phyloP scores from a whole-genome alignment of 805 yeast genomes.

The Schizosaccharomyces japonicus region DNA sequence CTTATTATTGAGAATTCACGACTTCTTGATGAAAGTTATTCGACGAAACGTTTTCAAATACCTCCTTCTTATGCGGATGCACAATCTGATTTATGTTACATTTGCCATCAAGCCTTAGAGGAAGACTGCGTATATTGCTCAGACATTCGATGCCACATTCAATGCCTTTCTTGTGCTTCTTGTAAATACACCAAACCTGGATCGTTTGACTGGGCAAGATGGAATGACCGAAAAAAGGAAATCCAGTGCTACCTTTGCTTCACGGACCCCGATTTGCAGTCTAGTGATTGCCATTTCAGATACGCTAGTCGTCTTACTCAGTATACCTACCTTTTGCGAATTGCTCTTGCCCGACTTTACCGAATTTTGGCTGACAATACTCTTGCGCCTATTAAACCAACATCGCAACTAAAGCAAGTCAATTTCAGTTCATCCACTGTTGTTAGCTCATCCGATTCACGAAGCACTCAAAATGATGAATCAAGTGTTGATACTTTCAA shows the following conservation, averaged over 20 bases:
- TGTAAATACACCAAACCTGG: slow-evolving; percentile 26
- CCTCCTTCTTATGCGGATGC: neutral
- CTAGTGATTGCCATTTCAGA: neutral
- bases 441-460: neutral
- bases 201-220: slow-evolving; percentile 20
- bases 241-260: slow-evolving; percentile 46
- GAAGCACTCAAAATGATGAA: neutral
- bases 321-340: slow-evolving; percentile 47
- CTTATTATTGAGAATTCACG: slow-evolving; percentile 7
- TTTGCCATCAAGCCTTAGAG: slow-evolving; percentile 58
- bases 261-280: slow-evolving; percentile 24
- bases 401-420: neutral
- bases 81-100: slow-evolving; percentile 40
- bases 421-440: neutral
- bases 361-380: neutral
- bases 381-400: neutral
- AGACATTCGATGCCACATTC: slow-evolving; percentile 56
- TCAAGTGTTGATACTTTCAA: neutral
- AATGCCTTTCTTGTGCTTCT: slow-evolving; percentile 42
- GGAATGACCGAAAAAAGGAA: slow-evolving; percentile 15
- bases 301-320: slow-evolving; percentile 49
- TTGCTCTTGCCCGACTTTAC: slow-evolving; percentile 32
- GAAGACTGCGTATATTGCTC: slow-evolving; percentile 43
- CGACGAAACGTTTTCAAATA: neutral
- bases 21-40: slow-evolving; percentile 10